Evolutionary conservation across 2,329 filamentous ascomycete species (phyloP).

Genomic region (Alternaria sp.): DNA sequence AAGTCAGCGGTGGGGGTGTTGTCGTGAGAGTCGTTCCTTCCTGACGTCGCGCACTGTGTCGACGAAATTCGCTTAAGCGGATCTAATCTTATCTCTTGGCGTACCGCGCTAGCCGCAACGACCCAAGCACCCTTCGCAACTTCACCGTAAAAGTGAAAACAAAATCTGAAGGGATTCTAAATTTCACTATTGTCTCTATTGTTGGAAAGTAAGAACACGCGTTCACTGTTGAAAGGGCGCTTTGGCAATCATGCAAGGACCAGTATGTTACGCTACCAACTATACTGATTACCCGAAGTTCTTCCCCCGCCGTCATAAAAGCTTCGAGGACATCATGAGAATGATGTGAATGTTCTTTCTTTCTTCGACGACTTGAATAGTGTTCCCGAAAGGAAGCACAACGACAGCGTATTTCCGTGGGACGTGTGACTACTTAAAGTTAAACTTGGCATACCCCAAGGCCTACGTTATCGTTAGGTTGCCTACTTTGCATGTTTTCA

Average conservation of each 20-base stretch:
- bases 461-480: not conserved
- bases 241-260: not conserved
- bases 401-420: not conserved
- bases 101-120: constrained; percentile 4
- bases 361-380: not conserved
- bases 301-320: not conserved
- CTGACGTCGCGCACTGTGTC: constrained; percentile 22
- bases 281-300: not conserved
- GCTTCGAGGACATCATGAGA: not conserved
- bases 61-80: constrained; percentile 34
- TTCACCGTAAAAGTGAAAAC: not conserved
- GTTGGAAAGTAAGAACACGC: not conserved
- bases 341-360: not conserved
- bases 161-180: not conserved
- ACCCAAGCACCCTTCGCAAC: not conserved
- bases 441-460: not conserved
- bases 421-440: not conserved
- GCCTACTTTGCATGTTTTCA: not conserved
- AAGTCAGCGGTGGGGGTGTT: constrained; percentile 45
- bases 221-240: not conserved
- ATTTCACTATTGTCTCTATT: not conserved
- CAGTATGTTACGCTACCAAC: not conserved
- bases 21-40: constrained; percentile 38
- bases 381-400: not conserved
- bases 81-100: constrained; percentile 44